phyloP scores from a whole-genome alignment of 495 filamentous ascomycete genomes.

The Hypoxylon subgilvum region DNA sequence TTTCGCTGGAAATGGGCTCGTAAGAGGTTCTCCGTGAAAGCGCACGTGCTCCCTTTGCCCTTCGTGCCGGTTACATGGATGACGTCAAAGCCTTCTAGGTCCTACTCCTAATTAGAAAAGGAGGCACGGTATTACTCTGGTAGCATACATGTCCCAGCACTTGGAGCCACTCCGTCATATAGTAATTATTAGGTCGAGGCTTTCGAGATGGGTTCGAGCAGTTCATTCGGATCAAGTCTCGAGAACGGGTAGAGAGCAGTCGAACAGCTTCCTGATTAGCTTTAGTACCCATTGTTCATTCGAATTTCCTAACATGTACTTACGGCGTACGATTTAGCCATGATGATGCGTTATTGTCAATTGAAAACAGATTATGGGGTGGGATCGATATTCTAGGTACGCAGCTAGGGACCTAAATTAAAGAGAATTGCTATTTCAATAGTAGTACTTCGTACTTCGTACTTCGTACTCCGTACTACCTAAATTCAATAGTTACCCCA shows the following conservation, averaged over 20 bases:
- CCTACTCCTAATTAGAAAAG: neutral
- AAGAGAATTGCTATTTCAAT: too few species aligned
- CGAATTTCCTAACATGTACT: neutral
- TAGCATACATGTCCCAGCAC: neutral
- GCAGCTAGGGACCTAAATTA: too few species aligned
- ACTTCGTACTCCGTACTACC: too few species aligned
- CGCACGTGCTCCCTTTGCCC: neutral
- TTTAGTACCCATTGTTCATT: neutral
- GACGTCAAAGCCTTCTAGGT: neutral
- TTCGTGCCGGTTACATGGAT: neutral
- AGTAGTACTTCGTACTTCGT: too few species aligned
- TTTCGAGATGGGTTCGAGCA: neutral
- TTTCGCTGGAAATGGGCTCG: neutral
- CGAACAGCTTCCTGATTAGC: neutral
- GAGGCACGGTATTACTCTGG: neutral
- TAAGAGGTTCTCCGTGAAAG: neutral
- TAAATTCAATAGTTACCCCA: too few species aligned
- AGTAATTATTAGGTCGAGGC: neutral
- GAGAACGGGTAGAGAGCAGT: neutral
- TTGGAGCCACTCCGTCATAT: neutral
- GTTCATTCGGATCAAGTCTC: neutral
- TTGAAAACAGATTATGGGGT: neutral
- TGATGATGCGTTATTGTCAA: neutral
- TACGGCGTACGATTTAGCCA: neutral
- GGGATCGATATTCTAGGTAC: too few species aligned